These are phyloP conservation scores for Trifolium repens DNA, from an alignment of 306 rosid species.

Conservation along the genomic window DNA sequence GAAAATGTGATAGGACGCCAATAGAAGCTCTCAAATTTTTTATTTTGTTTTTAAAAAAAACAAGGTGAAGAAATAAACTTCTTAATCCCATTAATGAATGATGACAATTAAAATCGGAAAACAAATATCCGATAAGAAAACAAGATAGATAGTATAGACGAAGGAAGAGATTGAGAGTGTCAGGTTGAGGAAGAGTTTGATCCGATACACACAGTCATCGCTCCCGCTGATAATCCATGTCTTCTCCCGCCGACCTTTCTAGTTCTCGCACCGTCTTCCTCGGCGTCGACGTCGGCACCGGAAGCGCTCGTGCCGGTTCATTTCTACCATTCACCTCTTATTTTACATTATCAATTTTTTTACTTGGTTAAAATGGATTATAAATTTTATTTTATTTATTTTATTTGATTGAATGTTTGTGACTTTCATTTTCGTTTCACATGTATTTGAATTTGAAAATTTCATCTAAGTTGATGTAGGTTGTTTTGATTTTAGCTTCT, in stretches of 20 bases:
- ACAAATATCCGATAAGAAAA: conserved; percentile 18
- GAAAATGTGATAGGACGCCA: too few relatives aligned
- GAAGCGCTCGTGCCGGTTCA: conserved; percentile 95
- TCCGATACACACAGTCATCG: conserved; percentile 45
- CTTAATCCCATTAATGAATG: not conserved
- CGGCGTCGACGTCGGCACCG: conserved; percentile 95
- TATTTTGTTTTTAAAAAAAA: too few relatives aligned
- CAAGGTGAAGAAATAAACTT: too few relatives aligned
- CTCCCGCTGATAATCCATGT: conserved; percentile 54
- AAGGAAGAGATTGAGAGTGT: not conserved
- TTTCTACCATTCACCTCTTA: not conserved
- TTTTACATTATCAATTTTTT: not conserved
- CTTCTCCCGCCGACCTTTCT: conserved; percentile 37
- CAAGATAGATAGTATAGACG: not conserved
- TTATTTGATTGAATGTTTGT: not conserved
- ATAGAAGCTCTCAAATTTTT: too few relatives aligned
- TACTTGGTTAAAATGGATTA: not conserved
- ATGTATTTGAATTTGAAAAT: not conserved
- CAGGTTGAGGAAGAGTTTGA: not conserved
- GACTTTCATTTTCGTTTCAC: not conserved
- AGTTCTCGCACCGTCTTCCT: conserved; percentile 69
- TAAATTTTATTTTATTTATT: not conserved
- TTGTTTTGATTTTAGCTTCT: not conserved
- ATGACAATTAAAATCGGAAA: not conserved
- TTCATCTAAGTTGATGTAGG: not conserved